Conservation (phyloP, 768 basidiomycete species). For the Serpula lacrymans region DNA sequence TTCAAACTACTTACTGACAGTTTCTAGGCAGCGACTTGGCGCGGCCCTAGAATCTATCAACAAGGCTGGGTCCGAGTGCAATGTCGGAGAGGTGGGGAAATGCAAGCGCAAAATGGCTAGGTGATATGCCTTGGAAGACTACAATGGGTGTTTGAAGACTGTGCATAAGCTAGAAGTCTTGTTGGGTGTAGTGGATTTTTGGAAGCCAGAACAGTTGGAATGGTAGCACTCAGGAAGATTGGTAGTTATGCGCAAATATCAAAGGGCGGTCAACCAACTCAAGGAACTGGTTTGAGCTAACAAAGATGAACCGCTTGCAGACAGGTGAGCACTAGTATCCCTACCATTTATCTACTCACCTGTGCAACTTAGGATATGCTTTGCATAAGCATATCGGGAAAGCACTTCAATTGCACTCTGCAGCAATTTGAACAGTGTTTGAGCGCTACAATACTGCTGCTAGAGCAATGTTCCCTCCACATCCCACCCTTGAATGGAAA, state of each 20-base stretch:
- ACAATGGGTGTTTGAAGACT: conserved; percentile 8
- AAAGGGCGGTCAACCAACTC: conserved; percentile 8
- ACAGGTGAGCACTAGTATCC: conserved; percentile 11
- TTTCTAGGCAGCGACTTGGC: too few species aligned
- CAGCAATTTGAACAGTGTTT: conserved; percentile 17
- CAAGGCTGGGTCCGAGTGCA: too few species aligned
- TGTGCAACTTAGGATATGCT: conserved; percentile 4
- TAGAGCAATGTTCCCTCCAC: conserved; percentile 5
- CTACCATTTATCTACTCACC: neutral
- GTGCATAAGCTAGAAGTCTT: conserved; percentile 16
- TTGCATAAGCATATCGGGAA: conserved; percentile 7
- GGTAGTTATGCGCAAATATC: conserved; percentile 7
- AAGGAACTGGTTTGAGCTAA: conserved; percentile 16
- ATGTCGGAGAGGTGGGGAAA: too few species aligned
- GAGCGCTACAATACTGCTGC: conserved; percentile 12
- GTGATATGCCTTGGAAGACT: conserved; percentile 7
- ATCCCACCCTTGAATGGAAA: conserved; percentile 14
- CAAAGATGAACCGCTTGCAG: conserved; percentile 17
- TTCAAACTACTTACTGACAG: too few species aligned
- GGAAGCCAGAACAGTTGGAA: conserved; percentile 8
- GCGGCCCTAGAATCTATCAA: too few species aligned
- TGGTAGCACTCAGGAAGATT: conserved; percentile 9
- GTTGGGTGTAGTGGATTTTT: conserved; percentile 11
- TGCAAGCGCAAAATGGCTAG: too few species aligned
- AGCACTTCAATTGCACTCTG: conserved; percentile 1